These are phyloP conservation scores for Aurantiochytrium sp. DNA, from an alignment of 108 stramenopile genomes.

Conservation along the genomic window DNA sequence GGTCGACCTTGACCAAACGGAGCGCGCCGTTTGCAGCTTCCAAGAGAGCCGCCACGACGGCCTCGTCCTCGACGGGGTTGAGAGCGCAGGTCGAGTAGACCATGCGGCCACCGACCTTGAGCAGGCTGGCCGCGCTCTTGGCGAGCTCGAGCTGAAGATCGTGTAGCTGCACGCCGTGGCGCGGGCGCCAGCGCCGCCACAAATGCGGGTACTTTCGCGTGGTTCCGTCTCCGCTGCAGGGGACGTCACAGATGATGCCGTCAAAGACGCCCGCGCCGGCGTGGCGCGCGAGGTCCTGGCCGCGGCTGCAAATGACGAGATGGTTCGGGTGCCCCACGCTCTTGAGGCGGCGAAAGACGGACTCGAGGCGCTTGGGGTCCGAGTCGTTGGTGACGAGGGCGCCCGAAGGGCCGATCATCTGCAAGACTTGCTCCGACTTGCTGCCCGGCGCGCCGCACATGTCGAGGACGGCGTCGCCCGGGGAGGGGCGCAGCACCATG, in stretches of 20 bases:
- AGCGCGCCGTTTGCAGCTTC: conserved; percentile 38
- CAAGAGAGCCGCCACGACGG: conserved; percentile 74
- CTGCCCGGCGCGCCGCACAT: conserved; percentile 76
- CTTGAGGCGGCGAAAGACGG: background rate
- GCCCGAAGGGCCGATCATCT: background rate
- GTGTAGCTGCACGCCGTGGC: conserved; percentile 62
- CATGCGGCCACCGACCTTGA: conserved; percentile 67
- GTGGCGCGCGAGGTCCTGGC: background rate
- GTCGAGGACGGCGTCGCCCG: conserved; percentile 59
- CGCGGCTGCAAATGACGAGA: conserved; percentile 19
- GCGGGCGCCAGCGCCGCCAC: conserved; percentile 68
- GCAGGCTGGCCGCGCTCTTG: conserved; percentile 59
- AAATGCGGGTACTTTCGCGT: conserved; percentile 72
- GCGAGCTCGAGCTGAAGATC: conserved; percentile 69
- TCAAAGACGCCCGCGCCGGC: conserved; percentile 44
- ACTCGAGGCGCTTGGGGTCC: conserved; percentile 57
- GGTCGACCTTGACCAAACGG: conserved; percentile 34
- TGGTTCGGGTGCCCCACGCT: background rate
- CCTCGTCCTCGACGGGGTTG: conserved; percentile 88
- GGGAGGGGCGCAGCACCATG: background rate
- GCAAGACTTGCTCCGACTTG: conserved; percentile 69
- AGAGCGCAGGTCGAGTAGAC: conserved; percentile 78
- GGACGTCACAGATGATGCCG: conserved; percentile 74
- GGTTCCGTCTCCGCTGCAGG: conserved; percentile 82
- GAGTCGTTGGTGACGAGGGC: conserved; percentile 75